phyloP scores from a whole-genome alignment of 148 eudicot species.

The Rhododendron henanense region DNA sequence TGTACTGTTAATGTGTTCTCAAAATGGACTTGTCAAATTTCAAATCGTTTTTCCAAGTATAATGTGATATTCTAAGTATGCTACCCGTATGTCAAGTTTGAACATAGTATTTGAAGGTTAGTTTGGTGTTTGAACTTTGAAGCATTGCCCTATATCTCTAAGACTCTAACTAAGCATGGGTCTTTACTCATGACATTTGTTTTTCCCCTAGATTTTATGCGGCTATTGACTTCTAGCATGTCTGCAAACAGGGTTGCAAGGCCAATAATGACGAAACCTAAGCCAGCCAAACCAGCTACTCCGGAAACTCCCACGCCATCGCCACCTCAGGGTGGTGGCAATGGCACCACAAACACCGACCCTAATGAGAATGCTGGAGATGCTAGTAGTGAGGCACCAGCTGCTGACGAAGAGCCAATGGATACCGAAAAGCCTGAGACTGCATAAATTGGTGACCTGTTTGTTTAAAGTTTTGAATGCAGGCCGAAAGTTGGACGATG shows the following conservation, averaged over 20 bases:
- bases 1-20: background rate
- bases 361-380: slow-evolving; percentile 31
- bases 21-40: background rate
- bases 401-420: slow-evolving; percentile 41
- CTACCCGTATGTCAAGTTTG: background rate
- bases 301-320: slow-evolving; percentile 47
- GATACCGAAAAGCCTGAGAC: slow-evolving; percentile 49
- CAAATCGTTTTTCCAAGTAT: background rate
- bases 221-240: slow-evolving; percentile 21
- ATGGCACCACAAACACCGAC: slow-evolving; percentile 17
- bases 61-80: background rate
- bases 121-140: background rate
- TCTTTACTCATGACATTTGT: background rate
- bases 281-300: slow-evolving; percentile 59
- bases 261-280: slow-evolving; percentile 81
- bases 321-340: slow-evolving; percentile 42
- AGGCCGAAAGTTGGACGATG: background rate
- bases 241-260: slow-evolving; percentile 57
- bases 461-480: background rate
- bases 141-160: background rate
- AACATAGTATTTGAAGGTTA: background rate
- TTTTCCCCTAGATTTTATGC: background rate
- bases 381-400: slow-evolving; percentile 26
- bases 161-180: background rate
- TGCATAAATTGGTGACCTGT: slow-evolving; percentile 10